Evolutionary conservation across 768 basidiomycete genomes (phyloP), one percentile per base, ranked within the genome.

Genomic region (Xerocomus potaroensis): DNA sequence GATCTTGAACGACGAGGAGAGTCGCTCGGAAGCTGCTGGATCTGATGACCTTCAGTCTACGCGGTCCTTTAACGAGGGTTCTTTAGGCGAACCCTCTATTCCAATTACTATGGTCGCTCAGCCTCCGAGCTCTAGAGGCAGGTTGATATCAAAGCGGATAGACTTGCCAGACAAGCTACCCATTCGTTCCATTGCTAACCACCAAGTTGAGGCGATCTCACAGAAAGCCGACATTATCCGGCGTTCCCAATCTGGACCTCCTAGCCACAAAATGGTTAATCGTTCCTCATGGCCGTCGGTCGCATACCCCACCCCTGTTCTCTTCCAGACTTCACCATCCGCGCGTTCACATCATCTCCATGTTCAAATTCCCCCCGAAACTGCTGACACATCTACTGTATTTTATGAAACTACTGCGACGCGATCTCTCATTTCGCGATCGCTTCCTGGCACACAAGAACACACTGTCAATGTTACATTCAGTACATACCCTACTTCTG

Each of bases 21-120:
- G 54, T 47, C 75, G 72, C 8, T 81, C 79, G 5, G 83, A 82
- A 42, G 65, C 73, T 36, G 74, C 77, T 16, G 82, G 80, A 56
- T 79, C 78, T 15, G 86, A 87, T 53, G 85, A 87, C 57, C 74
- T 81, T 35, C 75, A 73, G n/a, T 86, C 86, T 12, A 79, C 84
- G 29, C 70, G 71, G 37, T 87, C 84, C 0, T 83, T 74, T 52
- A 79, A 78, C 0, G 83, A 84, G 59, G 79, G 73, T 8, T 65
- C 71, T 8, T 49, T 49, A 32, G 50, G 35, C 32, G 56, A 47
- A 35, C 32, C 51, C 29, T 34, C 58, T 47, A 15, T 55, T 39
- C 54, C 54, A 19, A 48, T 34, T 21, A 45, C 43, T 14, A 27
- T 35, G 31, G 44, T 38, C 32, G 9, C 42, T 19, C 57, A 53